Conservation (phyloP, 1,284 basidiomycete genomes). For the Puccinia polysora region DNA sequence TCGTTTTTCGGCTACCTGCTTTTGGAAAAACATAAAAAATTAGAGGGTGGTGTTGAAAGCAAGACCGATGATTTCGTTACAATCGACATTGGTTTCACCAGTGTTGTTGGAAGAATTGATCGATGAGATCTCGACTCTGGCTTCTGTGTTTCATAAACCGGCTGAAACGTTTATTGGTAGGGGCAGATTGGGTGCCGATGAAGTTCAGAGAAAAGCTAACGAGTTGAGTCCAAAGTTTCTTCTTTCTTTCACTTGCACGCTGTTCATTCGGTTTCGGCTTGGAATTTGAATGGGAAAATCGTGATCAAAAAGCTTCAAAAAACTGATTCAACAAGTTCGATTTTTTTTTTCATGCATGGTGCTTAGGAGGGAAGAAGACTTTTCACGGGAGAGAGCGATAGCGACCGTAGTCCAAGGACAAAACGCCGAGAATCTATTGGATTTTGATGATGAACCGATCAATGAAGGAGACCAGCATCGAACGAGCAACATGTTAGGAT, state of each 20-base stretch:
- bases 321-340: background rate
- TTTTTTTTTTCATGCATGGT: background rate
- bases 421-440: constrained; percentile 70
- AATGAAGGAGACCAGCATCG: too few species aligned
- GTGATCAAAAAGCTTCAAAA: too few species aligned
- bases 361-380: constrained; percentile 59
- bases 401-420: constrained; percentile 83
- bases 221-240: constrained; percentile 56
- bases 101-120: constrained; percentile 89
- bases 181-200: constrained; percentile 76
- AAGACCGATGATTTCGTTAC: constrained; percentile 86
- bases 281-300: too few species aligned
- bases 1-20: background rate
- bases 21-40: background rate
- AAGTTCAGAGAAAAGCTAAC: constrained; percentile 65
- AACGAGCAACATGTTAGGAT: too few species aligned
- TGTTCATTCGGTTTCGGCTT: too few species aligned
- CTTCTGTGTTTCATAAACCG: constrained; percentile 37
- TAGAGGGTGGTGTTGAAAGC: constrained; percentile 85
- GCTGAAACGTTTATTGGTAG: constrained; percentile 70
- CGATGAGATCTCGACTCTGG: constrained; percentile 61
- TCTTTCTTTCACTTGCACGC: background rate
- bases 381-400: constrained; percentile 70
- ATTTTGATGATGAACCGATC: constrained; percentile 28
- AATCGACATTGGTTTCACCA: constrained; percentile 80